Evolutionary conservation across 495 filamentous ascomycete species (phyloP), one percentile per base, ranked within the genome.

Genomic region (Penicillium crystallinum): DNA sequence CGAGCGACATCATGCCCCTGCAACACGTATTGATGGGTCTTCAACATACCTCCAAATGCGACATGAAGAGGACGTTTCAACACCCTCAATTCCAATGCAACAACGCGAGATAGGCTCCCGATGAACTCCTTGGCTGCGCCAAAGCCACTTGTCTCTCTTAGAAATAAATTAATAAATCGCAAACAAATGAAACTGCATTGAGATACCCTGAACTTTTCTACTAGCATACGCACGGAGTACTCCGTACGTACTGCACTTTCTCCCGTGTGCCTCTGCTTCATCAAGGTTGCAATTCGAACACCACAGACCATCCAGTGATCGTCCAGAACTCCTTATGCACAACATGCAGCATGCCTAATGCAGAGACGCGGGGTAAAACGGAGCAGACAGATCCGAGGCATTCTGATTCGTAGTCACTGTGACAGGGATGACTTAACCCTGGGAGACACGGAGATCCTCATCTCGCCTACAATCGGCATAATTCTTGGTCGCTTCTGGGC

Each of bases 41-140:
- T 50, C 37, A 50, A 50, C 37, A 15, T 31, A 29, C 47, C 19
- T 36, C 48, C 48, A 31, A n/a, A 49, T 33, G 47, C 47, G 47
- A 49, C 47, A 31, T 18, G 23, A 27, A 27, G 23, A 29, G 4
- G 37, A 34, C 21, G 14, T 23, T 29, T 49, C 47, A 49, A 49
- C 47, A 49, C 23, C 36, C 44, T 29, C 30, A 17, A 6, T 17
- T 18, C 48, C 48, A 41, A 50, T 50, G 48, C 48, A n/a, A 50
- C 48, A 49, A 31, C 21, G 43, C 19, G n/a, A 34, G 30, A 34
- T 35, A 47, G 15, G 23, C 25, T 4, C 40, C 40, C 4, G 23
- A 43, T 29, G 23, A 2, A 27, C 40, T 11, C 23, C 10, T 18
- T 29, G 14, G 14, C 7, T 27, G 27, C 22, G n/a, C n/a, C 22